Evolutionary conservation across 306 rosid genomes (phyloP), one percentile per base, ranked within the genome.

Genomic region (Cucurbita ficifolia): DNA sequence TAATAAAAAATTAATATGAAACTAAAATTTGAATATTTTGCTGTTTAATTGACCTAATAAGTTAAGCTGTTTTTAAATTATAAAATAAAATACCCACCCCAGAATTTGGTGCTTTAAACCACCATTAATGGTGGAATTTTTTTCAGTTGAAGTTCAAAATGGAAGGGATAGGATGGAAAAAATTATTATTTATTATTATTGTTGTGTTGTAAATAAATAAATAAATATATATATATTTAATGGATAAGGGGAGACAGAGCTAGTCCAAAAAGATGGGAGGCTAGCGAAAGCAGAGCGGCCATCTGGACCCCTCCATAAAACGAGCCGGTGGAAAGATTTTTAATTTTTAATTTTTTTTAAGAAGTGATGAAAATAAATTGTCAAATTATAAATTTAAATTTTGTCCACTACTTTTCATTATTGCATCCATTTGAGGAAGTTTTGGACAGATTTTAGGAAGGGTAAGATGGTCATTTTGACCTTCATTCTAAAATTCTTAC

Each of bases 201-300:
- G 33, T 29, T 22, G 0, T 22, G 33, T 29, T 29, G 33, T 29
- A 29, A 29, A 29, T 29, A 29, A 29, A 29, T 29, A 24, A 24
- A 22, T 22, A 22, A 22, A 29, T 29, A 29, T 29, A 29, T 29
- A 29, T 29, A 29, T 29, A 29, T 29, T 2, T 50, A 33, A 39
- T 60, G 76, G 75, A 72, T 55, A 53, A 72, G 72, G 65, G 55
- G 43, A 61, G 80, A 76, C 80, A 78, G 69, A 75, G 36, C 56
- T 51, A 48, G 79, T 79, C 76, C 80, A 79, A 82, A 72, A 68
- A 77, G 29, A 64, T 75, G 64, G 70, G 49, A 81, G 75, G 77
- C 76, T 76, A 64, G 64, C 36, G 39, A 56, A 72, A 45, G 56
- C 57, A 49, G 63, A 72, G 40, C 76, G 38, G 60, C 74, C 77